Percentiles rank a stretch among this genome's conserved stretches.
These are phyloP conservation scores for Agaricus sinodeliciosus DNA, from an alignment of 768 basidiomycete species.

Conservation along the genomic window DNA sequence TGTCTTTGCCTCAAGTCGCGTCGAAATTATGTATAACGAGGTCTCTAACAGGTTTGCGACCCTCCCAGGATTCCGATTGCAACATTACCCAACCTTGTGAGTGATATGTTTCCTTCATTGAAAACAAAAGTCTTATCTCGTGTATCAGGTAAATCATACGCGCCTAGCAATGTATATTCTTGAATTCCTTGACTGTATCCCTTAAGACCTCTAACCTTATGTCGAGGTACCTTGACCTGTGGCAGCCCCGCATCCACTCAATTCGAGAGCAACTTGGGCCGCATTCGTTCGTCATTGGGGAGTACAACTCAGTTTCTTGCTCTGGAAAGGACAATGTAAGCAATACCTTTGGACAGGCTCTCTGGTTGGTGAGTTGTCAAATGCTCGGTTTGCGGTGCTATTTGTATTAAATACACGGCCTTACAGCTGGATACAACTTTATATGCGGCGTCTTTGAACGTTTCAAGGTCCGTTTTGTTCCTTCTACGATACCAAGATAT, in stretches of 20 bases:
- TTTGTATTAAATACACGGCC: background rate
- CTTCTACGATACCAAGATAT: background rate
- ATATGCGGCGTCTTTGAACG: constrained; percentile 42
- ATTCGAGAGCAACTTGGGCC: constrained; percentile 41
- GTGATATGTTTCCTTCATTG: constrained; percentile 6
- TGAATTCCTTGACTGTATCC: background rate
- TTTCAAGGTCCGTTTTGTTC: constrained; percentile 31
- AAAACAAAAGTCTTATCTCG: background rate
- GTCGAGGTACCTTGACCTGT: constrained; percentile 45
- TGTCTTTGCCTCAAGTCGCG: constrained; percentile 10
- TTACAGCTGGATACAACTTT: constrained; percentile 36
- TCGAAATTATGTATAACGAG: background rate
- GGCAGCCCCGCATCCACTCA: constrained; percentile 44
- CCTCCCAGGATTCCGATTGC: constrained; percentile 36
- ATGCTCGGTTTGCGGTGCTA: background rate
- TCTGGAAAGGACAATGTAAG: constrained; percentile 42
- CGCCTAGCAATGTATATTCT: constrained; percentile 35
- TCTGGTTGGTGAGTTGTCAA: constrained; percentile 34
- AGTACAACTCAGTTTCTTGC: constrained; percentile 52
- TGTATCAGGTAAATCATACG: constrained; percentile 44
- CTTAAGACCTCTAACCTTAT: background rate
- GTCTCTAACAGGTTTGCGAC: constrained; percentile 30
- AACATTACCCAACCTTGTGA: constrained; percentile 42
- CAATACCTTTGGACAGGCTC: constrained; percentile 49
- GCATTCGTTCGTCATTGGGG: constrained; percentile 44